These are phyloP conservation scores for Sungouiella blattae DNA, from an alignment of 805 yeast genomes.

Conservation along the genomic window DNA sequence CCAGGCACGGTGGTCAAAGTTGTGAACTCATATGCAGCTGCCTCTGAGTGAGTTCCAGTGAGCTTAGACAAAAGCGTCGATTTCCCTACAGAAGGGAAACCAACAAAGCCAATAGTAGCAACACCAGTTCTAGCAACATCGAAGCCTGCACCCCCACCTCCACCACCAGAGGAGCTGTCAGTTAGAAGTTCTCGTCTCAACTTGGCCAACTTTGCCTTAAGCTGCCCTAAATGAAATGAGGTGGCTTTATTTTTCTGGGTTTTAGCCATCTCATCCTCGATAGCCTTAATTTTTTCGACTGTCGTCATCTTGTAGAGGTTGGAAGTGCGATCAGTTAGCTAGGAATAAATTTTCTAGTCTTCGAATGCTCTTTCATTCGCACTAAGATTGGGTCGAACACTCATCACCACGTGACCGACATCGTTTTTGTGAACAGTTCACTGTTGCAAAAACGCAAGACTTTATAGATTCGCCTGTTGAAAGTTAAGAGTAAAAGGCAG, in stretches of 20 bases:
- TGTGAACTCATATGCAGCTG: constrained; percentile 97
- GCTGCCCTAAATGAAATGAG: constrained; percentile 93
- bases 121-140: constrained; percentile 99
- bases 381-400: too few relatives aligned
- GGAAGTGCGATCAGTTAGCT: background rate
- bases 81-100: constrained; percentile 95
- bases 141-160: constrained; percentile 91
- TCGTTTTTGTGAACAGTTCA: too few relatives aligned
- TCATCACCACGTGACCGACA: too few relatives aligned
- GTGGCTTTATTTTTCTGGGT: constrained; percentile 99
- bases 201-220: constrained; percentile 94
- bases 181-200: constrained; percentile 83
- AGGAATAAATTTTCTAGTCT: constrained; percentile 4
- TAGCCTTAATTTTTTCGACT: constrained; percentile 67
- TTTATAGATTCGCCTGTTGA: too few relatives aligned
- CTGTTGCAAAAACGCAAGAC: too few relatives aligned
- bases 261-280: constrained; percentile 96
- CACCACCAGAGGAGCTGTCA: constrained; percentile 67
- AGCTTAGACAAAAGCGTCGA: constrained; percentile 80
- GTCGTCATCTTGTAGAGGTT: constrained; percentile 36
- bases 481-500: too few relatives aligned
- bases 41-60: constrained; percentile 96
- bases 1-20: constrained; percentile 98
- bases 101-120: constrained; percentile 95
- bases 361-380: too few relatives aligned